Percentiles rank a stretch among this genome's conserved stretches.
phyloP scores from a whole-genome alignment of 768 basidiomycete genomes.

The Cubamyces sp. region DNA sequence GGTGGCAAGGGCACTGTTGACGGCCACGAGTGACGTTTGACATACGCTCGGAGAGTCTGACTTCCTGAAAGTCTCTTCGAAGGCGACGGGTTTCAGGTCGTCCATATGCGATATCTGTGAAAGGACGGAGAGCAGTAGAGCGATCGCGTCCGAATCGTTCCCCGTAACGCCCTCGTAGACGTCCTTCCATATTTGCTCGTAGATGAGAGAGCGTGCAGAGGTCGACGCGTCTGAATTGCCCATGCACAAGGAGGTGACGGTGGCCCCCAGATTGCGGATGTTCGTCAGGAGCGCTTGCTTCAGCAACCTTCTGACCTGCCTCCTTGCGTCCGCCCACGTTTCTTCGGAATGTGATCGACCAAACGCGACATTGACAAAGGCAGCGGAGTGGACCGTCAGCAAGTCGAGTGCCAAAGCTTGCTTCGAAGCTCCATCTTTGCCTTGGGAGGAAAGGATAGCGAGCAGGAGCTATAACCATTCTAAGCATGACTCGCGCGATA shows the following conservation, averaged over 20 bases:
- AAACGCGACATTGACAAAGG: conserved; percentile 53
- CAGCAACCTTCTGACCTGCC: conserved; percentile 47
- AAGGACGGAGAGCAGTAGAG: conserved; percentile 59
- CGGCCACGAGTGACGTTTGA: conserved; percentile 47
- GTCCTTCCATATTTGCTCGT: conserved; percentile 68
- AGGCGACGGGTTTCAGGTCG: conserved; percentile 56
- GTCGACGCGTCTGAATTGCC: conserved; percentile 39
- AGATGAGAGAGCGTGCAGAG: conserved; percentile 42
- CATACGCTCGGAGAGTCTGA: conserved; percentile 26
- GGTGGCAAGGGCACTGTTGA: conserved; percentile 62
- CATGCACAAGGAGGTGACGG: conserved; percentile 38
- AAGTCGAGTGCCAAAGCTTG: conserved; percentile 40
- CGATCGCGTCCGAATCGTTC: conserved; percentile 61
- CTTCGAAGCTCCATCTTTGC: conserved; percentile 33
- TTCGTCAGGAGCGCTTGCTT: conserved; percentile 39
- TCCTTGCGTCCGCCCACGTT: conserved; percentile 48
- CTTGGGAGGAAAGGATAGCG: conserved; percentile 39
- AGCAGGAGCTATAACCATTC: conserved; percentile 35
- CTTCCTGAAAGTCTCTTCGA: conserved; percentile 42
- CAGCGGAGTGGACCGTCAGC: conserved; percentile 55
- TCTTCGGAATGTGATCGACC: conserved; percentile 41
- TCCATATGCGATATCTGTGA: conserved; percentile 71
- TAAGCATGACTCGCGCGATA: not conserved
- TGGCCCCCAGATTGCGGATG: conserved; percentile 35
- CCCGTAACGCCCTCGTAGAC: conserved; percentile 63